These are phyloP conservation scores for Ustilago nuda DNA, from an alignment of 1,284 basidiomycete genomes.

Conservation along the genomic window DNA sequence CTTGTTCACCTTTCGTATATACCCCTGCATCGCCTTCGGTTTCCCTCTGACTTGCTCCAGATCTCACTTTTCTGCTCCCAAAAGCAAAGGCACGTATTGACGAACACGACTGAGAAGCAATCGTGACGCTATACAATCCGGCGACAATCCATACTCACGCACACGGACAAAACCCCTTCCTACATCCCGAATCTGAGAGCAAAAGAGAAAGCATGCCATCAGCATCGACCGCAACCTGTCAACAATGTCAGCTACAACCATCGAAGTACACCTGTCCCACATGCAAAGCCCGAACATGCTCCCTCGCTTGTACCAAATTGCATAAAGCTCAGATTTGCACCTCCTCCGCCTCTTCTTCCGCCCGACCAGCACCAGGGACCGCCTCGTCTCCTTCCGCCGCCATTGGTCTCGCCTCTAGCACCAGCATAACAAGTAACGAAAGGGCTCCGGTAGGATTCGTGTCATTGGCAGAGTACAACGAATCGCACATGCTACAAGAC, in stretches of 20 bases:
- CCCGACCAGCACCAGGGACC: too few relatives aligned
- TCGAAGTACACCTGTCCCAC: constrained; percentile 49
- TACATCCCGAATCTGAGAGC: too few relatives aligned
- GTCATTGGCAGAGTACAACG: constrained; percentile 24
- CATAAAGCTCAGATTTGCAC: constrained; percentile 22
- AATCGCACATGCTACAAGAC: constrained; percentile 32
- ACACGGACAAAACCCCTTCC: too few relatives aligned
- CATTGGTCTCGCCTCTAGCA: background rate
- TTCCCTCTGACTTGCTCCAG: too few relatives aligned
- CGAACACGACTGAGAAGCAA: too few relatives aligned
- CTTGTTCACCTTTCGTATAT: background rate
- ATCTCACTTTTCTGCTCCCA: too few relatives aligned
- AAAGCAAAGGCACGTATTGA: too few relatives aligned
- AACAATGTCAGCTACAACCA: constrained; percentile 5
- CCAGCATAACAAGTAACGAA: background rate
- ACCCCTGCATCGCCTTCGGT: too few relatives aligned
- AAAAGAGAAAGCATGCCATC: constrained; percentile 26
- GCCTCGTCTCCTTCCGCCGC: background rate
- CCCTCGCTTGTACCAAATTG: constrained; percentile 25
- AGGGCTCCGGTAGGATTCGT: constrained; percentile 10
- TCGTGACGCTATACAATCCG: too few relatives aligned
- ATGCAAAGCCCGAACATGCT: constrained; percentile 34
- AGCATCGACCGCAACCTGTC: constrained; percentile 17
- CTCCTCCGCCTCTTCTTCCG: background rate
- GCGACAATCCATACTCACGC: too few relatives aligned